These are phyloP conservation scores for Eimeria necatrix DNA, from an alignment of 169 alveolate species.

Conservation along the genomic window DNA sequence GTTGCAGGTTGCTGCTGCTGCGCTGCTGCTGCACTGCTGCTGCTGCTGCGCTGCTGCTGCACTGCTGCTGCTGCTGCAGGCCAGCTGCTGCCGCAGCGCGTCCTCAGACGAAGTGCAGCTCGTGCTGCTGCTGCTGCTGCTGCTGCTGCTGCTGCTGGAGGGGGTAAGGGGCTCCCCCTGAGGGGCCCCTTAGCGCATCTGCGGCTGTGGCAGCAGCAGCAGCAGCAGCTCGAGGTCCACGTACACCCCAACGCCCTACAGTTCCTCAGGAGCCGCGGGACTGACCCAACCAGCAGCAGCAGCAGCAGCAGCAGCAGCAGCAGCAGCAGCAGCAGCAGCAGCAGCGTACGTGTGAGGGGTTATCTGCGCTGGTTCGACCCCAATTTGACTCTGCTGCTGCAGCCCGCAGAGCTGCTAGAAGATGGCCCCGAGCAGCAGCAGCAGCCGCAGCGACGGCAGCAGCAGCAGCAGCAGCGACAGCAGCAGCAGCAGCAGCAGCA, in stretches of 20 bases:
- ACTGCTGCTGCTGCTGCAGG: neutral
- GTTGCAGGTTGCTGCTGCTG: too few species aligned
- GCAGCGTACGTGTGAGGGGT: too few species aligned
- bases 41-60: neutral
- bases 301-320: neutral
- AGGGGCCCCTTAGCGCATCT: neutral
- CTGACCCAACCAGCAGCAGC: neutral
- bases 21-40: too few species aligned
- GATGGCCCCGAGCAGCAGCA: neutral
- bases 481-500: neutral
- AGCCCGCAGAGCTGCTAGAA: neutral
- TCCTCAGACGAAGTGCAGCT: too few species aligned
- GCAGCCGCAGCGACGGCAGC: too few species aligned
- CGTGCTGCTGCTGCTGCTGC: neutral
- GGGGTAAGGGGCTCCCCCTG: neutral
- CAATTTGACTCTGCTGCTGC: neutral
- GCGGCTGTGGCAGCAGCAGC: neutral
- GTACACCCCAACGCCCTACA: neutral
- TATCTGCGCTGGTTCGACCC: neutral
- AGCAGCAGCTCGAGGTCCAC: neutral
- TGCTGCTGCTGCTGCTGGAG: neutral
- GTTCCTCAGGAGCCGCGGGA: neutral
- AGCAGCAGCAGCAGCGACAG: neutral
- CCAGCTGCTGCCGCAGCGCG: neutral
- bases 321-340: neutral